phyloP scores from a whole-genome alignment of 805 yeast species.

The Diddensiella caesifluorescens region DNA sequence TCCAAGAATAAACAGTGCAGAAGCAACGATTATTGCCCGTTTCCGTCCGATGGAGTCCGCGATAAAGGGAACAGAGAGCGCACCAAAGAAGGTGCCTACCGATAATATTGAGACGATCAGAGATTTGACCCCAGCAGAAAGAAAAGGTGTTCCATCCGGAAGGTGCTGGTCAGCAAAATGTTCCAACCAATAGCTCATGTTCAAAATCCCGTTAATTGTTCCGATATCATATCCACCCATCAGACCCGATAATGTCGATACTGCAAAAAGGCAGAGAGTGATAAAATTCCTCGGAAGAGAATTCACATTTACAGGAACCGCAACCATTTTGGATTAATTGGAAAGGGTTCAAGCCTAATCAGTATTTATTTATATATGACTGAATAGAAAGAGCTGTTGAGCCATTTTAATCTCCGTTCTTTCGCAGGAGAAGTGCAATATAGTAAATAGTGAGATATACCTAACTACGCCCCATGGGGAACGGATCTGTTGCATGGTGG shows the following conservation, averaged over 20 bases:
- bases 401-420: too few relatives aligned
- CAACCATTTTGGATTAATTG: background rate
- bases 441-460: too few relatives aligned
- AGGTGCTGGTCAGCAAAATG: constrained; percentile 45
- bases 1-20: constrained; percentile 25
- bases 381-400: too few relatives aligned
- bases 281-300: background rate
- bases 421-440: too few relatives aligned
- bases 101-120: constrained; percentile 21
- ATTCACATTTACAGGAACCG: background rate
- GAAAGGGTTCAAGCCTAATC: too few relatives aligned
- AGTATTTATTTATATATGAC: too few relatives aligned
- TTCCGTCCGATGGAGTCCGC: constrained; percentile 58
- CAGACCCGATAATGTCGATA: constrained; percentile 50
- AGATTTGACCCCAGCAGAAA: constrained; percentile 28
- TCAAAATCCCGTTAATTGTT: constrained; percentile 25
- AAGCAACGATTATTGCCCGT: constrained; percentile 51
- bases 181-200: constrained; percentile 34
- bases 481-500: too few relatives aligned
- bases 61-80: constrained; percentile 51
- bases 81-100: constrained; percentile 37
- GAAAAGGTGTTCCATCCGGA: constrained; percentile 29
- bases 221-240: constrained; percentile 30
- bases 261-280: constrained; percentile 46
- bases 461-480: too few relatives aligned